These are phyloP conservation scores for Aspergillus spinulosporus DNA, from an alignment of 2,329 filamentous ascomycete species.

Conservation along the genomic window DNA sequence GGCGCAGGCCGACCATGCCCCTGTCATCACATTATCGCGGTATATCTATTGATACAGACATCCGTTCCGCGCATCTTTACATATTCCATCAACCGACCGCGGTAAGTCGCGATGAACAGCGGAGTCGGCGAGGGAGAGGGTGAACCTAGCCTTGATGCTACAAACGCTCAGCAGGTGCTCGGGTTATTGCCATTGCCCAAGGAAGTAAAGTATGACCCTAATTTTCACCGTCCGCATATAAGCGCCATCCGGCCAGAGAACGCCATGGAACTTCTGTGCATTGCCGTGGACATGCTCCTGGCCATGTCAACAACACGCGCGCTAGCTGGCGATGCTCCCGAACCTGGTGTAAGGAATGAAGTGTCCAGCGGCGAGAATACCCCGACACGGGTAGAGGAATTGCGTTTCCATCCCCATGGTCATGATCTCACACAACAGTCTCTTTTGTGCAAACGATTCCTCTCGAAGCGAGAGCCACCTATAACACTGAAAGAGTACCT, in stretches of 20 bases:
- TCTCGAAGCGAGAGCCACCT: conserved; percentile 80
- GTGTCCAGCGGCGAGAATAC: conserved; percentile 25
- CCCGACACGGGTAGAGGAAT: conserved; percentile 31
- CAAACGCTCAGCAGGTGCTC: conserved; percentile 2
- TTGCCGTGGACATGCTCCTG: conserved; percentile 59
- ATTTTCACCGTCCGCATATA: conserved; percentile 39
- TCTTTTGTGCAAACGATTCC: conserved; percentile 88
- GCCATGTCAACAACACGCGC: conserved; percentile 40
- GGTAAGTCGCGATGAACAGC: conserved; percentile 27
- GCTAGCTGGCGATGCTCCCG: conserved; percentile 31
- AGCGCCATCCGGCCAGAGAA: conserved; percentile 70
- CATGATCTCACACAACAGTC: conserved; percentile 76
- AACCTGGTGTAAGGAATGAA: conserved; percentile 54
- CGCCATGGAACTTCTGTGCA: conserved; percentile 77
- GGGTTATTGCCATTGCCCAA: background rate
- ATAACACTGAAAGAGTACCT: conserved; percentile 85
- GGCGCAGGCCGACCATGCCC: conserved; percentile 37
- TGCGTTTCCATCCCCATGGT: conserved; percentile 54
- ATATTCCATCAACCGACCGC: conserved; percentile 12
- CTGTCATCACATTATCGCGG: conserved; percentile 26
- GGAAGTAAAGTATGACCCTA: conserved; percentile 1
- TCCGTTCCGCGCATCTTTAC: conserved; percentile 19
- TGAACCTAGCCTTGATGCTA: conserved; percentile 3
- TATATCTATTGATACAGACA: conserved; percentile 32
- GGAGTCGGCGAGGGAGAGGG: background rate